Evolutionary conservation across 1,139 yeast genomes (phyloP), one percentile per base, ranked within the genome.

Genomic region (Yamadazyma jaroonii): DNA sequence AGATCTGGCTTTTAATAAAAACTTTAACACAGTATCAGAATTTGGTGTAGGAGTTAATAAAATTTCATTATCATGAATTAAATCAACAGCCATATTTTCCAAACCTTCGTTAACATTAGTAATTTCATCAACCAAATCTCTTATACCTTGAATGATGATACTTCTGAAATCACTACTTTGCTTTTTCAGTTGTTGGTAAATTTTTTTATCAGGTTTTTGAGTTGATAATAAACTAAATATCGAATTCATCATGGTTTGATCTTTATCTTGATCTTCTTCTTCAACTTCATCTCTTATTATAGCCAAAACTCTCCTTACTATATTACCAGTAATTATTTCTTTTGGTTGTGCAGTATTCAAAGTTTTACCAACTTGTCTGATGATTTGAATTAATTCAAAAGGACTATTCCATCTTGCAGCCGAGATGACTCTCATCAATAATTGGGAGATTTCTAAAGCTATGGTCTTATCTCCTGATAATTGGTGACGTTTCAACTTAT

Each of bases 41-140:
- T 81, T 88, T 3, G 97, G 97, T 0, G 97, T 90, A 9, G 97
- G 97, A 0, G 97, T 88, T 39, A 94, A 71, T 37, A 94, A 67
- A 17, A 90, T 79, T 61, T 94, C 98, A 56, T 89, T 86, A 52
- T 92, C 97, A 60, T 92, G 97, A 56, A 94, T 88, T 67, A 92
- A 75, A 57, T 94, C 98, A 29, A 84, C 83, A 14, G 96, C 84
- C 81, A 89, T 84, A 43, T 81, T 79, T 57, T 90, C 95, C 35
- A 94, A 82, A 42, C 92, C 92, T 50, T 90, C 97, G 55, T 89
- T 92, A 31, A 87, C 86, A 51, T 85, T 85, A 29, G 85, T 75
- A 41, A 94, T 86, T 61, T 94, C 99, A 61, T 92, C 98, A 40
- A 89, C 81, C 43, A 94, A 74, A 52, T 89, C 97, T 56, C 89